phyloP scores from a whole-genome alignment of 495 filamentous ascomycete species.

The Penicillium herquei region DNA sequence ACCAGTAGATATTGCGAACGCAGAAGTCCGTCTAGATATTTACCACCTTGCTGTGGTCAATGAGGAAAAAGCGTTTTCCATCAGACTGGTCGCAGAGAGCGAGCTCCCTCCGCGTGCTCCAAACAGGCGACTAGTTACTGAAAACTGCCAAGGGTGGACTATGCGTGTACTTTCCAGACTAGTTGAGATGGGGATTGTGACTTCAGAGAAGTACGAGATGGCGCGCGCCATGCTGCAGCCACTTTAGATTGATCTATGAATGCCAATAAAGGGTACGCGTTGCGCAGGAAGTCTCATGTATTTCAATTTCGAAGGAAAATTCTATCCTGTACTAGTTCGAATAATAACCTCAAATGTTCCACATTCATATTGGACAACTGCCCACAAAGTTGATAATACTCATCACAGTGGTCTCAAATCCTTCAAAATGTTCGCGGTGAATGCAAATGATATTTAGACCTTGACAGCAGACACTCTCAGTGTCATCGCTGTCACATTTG shows the following conservation, averaged over 20 bases:
- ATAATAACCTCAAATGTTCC: too few species aligned
- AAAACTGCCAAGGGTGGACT: constrained; percentile 26
- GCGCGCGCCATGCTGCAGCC: constrained; percentile 20
- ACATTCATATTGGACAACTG: too few species aligned
- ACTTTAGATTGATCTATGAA: not conserved
- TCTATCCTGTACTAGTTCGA: too few species aligned
- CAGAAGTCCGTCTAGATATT: constrained; percentile 1
- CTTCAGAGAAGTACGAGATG: constrained; percentile 17
- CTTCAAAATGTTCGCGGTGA: too few species aligned
- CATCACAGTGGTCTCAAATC: too few species aligned
- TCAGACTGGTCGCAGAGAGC: constrained; percentile 11
- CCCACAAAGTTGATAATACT: too few species aligned
- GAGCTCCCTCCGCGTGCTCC: constrained; percentile 18
- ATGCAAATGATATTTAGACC: not conserved
- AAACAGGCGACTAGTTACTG: constrained; percentile 12
- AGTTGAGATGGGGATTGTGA: constrained; percentile 18
- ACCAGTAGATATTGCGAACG: not conserved
- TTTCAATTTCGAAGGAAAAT: too few species aligned
- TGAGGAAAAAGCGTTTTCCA: constrained; percentile 8
- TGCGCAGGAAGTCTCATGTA: too few species aligned
- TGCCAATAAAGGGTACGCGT: not conserved
- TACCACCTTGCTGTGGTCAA: constrained; percentile 13
- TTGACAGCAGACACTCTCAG: not conserved
- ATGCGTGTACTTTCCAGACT: constrained; percentile 20
- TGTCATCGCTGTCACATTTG: not conserved